Evolutionary conservation across 2,329 filamentous ascomycete genomes (phyloP).

Genomic region (Aureobasidium sp.): DNA sequence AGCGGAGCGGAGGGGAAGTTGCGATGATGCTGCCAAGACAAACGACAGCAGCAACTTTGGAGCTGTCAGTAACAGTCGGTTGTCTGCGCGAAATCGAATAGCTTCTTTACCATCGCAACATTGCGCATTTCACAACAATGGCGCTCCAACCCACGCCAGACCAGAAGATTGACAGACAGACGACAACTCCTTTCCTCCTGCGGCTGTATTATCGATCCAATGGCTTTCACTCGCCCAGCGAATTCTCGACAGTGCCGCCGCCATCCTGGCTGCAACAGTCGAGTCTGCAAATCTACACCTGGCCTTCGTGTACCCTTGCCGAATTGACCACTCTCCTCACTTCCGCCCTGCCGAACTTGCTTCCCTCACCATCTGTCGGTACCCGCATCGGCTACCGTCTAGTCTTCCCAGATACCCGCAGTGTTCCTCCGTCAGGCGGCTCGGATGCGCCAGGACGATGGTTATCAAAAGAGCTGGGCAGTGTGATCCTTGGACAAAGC

Average conservation of each 20-base stretch:
- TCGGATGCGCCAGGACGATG: constrained; percentile 51
- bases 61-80: not conserved
- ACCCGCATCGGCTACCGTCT: constrained; percentile 83
- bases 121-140: constrained; percentile 19
- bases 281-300: constrained; percentile 72
- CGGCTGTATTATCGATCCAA: constrained; percentile 76
- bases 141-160: constrained; percentile 29
- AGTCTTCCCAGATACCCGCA: constrained; percentile 68
- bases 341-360: constrained; percentile 57
- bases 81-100: not conserved
- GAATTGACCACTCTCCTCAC: constrained; percentile 75
- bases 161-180: constrained; percentile 56
- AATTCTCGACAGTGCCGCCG: constrained; percentile 52
- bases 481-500: constrained; percentile 54
- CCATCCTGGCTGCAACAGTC: constrained; percentile 44
- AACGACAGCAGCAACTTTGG: not conserved
- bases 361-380: constrained; percentile 69
- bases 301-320: constrained; percentile 69
- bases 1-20: not conserved
- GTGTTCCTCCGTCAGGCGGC: constrained; percentile 33
- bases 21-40: constrained; percentile 8
- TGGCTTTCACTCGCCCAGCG: constrained; percentile 67
- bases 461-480: constrained; percentile 73
- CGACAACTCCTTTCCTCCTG: constrained; percentile 72
- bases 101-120: not conserved